Base-by-base conservation (phyloP, 768 basidiomycete genomes). In the Collybia mongolica region DNA sequence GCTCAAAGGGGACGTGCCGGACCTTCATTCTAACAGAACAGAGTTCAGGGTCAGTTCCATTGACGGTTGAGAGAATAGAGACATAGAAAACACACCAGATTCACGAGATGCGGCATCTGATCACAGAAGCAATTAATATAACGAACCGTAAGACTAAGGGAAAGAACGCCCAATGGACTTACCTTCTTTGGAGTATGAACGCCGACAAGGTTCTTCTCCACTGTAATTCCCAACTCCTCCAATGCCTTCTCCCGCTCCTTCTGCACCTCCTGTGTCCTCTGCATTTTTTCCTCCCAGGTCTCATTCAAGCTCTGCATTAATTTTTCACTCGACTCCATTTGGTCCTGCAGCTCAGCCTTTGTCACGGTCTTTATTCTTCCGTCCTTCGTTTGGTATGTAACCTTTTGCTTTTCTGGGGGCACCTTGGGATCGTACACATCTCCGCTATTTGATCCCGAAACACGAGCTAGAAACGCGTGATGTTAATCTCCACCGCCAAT, bases 171-270 rank as follows among this genome's bases (percentile, higher is more conserved):
- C 35, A 26, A 38, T 37, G 4, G 73, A 72, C 84, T 84, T 60
- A 82, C 90, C 80, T 87, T 93, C 80, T 98, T 98, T 24, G 97
- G 97, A 18, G 97, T 94, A 74, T 97, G 94, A 49, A 99, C 97
- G 44, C 97, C 96, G 49, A 98, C 90, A 49, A 91, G 72, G 57
- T 94, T 90, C 80, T 94, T 98, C 72, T 98, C 96, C 52, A 99
- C 93, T 36, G 90, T 91, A 69, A 99, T 98, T 29, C 97, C 97
- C 54, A 99, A 74, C 71, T 97, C 96, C 70, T 99, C 97, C 42
- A 99, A 71, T 8, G 97, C 97, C 76, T 93, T 89, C 76, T 99
- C 97, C 54, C 97, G 83, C 71, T 98, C 95, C 63, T 89, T 90
- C 75, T 98, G 95, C 24, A 98, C 90, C 68, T 92, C 88, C 65